Evolutionary conservation across 2,329 filamentous ascomycete genomes (phyloP), one percentile per base, ranked within the genome.

Genomic region (Pezicula carpinea): DNA sequence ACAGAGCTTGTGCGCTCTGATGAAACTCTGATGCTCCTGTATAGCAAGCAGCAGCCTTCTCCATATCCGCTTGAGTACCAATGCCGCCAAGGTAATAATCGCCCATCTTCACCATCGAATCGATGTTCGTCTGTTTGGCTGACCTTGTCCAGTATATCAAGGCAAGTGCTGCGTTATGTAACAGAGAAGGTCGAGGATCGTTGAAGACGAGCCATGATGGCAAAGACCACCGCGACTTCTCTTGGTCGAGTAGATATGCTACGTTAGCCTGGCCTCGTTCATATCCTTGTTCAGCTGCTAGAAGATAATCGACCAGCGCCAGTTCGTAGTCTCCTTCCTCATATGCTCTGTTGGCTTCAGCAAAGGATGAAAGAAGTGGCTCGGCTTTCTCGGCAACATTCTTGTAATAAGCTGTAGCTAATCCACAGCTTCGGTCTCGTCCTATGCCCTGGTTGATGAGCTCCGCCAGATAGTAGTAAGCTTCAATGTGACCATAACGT

Each of bases 91-190:
- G 82, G 66, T 99, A 97, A 67, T 97, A 97, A 68, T 99, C 95
- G 33, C 93, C 93, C 87, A 97, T 96, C 70, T 99, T 99, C 55
- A 99, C 87, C 53, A 96, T 76, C 0, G 91, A 88, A 67, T 99
- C 93, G 39, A 95, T 85, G 56, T 99, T 99, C 39, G 84, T 80
- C 64, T 99, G 95, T 55, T 89, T 87, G 2, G 93, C 90, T 8
- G 92, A 96, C 31, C 93, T 83, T 0, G 92, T 96, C 89, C 91
- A 99, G 69, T 96, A 93, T 31, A 95, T 84, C 42, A 99, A 75
- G 40, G 63, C 64, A 29, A 66, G 68, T 3, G 75, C 71, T 0
- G 80, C 72, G 61, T 85, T 80, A 42, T 72, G 71, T 18, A 83
- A 68, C 22, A 80, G 59, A 8, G 72, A 59, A 8, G 68, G 64